Percentiles rank a stretch among this genome's conserved stretches.
These are phyloP conservation scores for Tripterygium wilfordii DNA, from an alignment of 177 flowering plant species.

Conservation along the genomic window DNA sequence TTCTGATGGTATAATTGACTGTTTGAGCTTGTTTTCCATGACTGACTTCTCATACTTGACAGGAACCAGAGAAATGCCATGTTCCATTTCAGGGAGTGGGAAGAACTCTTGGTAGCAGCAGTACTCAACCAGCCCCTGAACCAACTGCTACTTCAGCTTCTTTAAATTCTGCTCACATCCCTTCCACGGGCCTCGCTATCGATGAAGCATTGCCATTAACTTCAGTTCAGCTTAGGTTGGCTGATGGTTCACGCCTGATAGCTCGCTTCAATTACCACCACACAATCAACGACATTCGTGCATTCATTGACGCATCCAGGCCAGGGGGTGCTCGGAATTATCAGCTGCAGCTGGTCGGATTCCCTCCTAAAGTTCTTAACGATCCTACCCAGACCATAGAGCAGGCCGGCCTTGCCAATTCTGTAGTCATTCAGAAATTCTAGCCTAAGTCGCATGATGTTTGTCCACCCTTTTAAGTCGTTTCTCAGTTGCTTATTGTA, in stretches of 20 bases:
- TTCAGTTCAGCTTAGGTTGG: slow-evolving; percentile 83
- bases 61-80: slow-evolving; percentile 75
- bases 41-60: slow-evolving; percentile 6
- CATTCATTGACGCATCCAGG: slow-evolving; percentile 36
- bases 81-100: slow-evolving; percentile 84
- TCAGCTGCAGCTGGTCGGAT: slow-evolving; percentile 81
- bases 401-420: slow-evolving; percentile 88
- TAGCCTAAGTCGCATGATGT: slow-evolving; percentile 16
- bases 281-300: slow-evolving; percentile 52
- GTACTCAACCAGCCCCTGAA: slow-evolving; percentile 25
- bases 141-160: slow-evolving; percentile 27
- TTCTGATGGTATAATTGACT: not conserved
- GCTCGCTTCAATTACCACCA: slow-evolving; percentile 54
- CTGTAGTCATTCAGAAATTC: slow-evolving; percentile 83
- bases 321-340: slow-evolving; percentile 31
- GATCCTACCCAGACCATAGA: slow-evolving; percentile 76
- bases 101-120: slow-evolving; percentile 74
- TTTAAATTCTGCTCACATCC: slow-evolving; percentile 32
- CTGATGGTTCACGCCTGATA: slow-evolving; percentile 89
- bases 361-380: slow-evolving; percentile 85
- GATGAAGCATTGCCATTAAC: slow-evolving; percentile 71
- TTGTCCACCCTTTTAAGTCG: not conserved
- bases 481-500: not conserved
- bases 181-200: slow-evolving; percentile 57
- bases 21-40: not conserved